Conservation (phyloP, 2,329 filamentous ascomycete genomes). For the Blastomyces silverae region DNA sequence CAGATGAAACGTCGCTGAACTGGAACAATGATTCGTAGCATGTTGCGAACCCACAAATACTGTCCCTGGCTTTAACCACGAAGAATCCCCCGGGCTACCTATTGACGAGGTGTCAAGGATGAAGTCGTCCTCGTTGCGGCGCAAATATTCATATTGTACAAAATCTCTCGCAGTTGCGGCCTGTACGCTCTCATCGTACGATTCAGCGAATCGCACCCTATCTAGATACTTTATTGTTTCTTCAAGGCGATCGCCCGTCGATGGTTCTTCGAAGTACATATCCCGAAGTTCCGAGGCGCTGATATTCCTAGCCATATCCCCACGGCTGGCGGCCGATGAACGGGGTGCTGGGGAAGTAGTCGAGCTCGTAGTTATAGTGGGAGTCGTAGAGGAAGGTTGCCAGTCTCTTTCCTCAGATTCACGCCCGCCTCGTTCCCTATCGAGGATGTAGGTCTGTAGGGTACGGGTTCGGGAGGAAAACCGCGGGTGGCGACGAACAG, state of each 20-base stretch:
- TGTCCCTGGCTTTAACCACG: conserved; percentile 56
- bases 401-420: conserved; percentile 22
- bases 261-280: conserved; percentile 31
- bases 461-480: conserved; percentile 34
- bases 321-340: conserved; percentile 16
- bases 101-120: conserved; percentile 50
- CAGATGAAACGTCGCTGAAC: conserved; percentile 27
- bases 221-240: conserved; percentile 57
- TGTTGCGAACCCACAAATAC: conserved; percentile 57
- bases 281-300: conserved; percentile 32
- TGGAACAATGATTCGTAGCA: conserved; percentile 38
- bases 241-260: conserved; percentile 41
- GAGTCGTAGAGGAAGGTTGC: not conserved
- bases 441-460: conserved; percentile 37
- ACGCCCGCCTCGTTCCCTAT: conserved; percentile 29
- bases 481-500: conserved; percentile 36
- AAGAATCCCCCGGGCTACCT: conserved; percentile 48
- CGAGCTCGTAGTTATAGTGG: conserved; percentile 12
- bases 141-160: conserved; percentile 48
- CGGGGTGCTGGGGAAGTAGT: conserved; percentile 4
- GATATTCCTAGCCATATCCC: conserved; percentile 26
- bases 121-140: conserved; percentile 51
- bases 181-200: conserved; percentile 49
- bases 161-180: conserved; percentile 50
- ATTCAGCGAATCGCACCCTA: conserved; percentile 49